Percentiles rank a stretch among this genome's conserved stretches.
Evolutionary conservation across 1,139 yeast genomes (phyloP).

Genomic region (Magnusiomyces fungicola): DNA sequence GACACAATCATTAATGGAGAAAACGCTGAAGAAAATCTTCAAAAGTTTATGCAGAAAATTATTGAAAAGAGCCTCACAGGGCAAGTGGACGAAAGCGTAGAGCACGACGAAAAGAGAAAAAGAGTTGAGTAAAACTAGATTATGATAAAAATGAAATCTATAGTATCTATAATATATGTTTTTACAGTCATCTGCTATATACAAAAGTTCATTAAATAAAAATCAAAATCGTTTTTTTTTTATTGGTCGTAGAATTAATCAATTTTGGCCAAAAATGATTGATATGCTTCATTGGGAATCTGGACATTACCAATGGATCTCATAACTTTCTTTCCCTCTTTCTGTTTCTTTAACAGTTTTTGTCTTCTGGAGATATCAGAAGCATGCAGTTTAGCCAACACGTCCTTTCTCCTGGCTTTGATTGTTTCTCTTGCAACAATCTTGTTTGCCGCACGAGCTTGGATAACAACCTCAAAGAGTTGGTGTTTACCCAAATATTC

Average conservation of each 20-base stretch:
- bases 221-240: too few relatives aligned
- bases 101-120: slow-evolving; percentile 12
- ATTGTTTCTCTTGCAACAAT: slow-evolving; percentile 89
- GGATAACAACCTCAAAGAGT: slow-evolving; percentile 86
- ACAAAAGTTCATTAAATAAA: too few relatives aligned
- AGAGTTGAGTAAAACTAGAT: background rate
- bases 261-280: slow-evolving; percentile 32
- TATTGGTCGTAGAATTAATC: background rate
- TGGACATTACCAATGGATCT: slow-evolving; percentile 70
- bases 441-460: slow-evolving; percentile 78
- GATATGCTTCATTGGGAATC: slow-evolving; percentile 73
- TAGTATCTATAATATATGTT: background rate
- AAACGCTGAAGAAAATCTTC: slow-evolving; percentile 68
- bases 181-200: background rate
- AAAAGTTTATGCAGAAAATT: slow-evolving; percentile 57
- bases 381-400: slow-evolving; percentile 84
- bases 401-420: slow-evolving; percentile 90
- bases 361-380: slow-evolving; percentile 87
- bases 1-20: slow-evolving; percentile 70
- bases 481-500: slow-evolving; percentile 65
- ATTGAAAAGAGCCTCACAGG: slow-evolving; percentile 39
- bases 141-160: background rate
- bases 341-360: slow-evolving; percentile 80
- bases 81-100: slow-evolving; percentile 27
- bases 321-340: slow-evolving; percentile 87